Evolutionary conservation across 345 rosid genomes (phyloP).

Genomic region (Heritiera fomes): DNA sequence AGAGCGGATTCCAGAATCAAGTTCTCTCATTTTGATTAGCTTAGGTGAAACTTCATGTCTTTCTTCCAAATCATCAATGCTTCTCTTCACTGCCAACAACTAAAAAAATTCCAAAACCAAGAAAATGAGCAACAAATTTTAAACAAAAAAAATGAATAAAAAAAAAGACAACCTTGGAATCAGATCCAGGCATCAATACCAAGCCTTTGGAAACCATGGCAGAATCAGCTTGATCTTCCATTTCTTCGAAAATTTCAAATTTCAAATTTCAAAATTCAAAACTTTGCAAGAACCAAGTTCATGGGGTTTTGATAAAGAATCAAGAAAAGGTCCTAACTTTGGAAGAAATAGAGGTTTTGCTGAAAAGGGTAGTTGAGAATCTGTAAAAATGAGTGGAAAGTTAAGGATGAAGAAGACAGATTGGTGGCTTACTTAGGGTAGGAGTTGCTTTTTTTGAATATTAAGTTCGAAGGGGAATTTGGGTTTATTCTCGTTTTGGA

Average conservation of each 20-base stretch:
- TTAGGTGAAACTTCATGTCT: conserved; percentile 29
- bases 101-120: conserved; percentile 18
- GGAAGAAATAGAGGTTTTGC: neutral
- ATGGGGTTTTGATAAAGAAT: neutral
- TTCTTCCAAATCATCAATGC: conserved; percentile 31
- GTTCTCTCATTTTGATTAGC: conserved; percentile 38
- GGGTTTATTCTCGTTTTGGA: neutral
- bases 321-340: neutral
- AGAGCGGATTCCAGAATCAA: conserved; percentile 27
- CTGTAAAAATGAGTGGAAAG: neutral
- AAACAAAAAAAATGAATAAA: neutral
- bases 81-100: conserved; percentile 41
- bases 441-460: neutral
- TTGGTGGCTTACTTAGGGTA: neutral
- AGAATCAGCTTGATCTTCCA: conserved; percentile 40
- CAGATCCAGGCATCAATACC: conserved; percentile 33
- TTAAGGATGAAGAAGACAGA: neutral
- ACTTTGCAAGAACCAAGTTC: conserved; percentile 14
- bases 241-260: conserved; percentile 17
- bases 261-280: conserved; percentile 28
- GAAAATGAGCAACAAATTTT: neutral
- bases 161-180: conserved; percentile 38
- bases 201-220: conserved; percentile 23
- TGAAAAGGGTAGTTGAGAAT: conserved; percentile 6
- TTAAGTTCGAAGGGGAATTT: neutral